Base-by-base conservation (phyloP, 2,329 filamentous ascomycete genomes). In the Clonostachys rhizophaga region DNA sequence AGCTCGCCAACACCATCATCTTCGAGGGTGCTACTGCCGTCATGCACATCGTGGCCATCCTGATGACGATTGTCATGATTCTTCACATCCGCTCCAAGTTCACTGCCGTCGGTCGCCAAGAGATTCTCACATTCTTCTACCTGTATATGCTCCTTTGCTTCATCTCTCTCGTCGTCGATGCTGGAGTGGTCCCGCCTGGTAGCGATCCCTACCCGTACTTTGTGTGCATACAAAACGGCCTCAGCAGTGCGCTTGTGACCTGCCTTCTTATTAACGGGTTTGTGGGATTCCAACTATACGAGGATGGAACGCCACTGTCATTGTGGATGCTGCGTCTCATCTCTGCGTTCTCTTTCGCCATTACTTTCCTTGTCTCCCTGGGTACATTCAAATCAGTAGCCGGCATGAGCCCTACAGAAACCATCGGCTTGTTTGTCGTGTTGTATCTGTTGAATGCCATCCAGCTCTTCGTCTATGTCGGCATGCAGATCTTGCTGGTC, bases 1-100 rank as follows among this genome's bases (percentile, higher is more conserved):
- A 96, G 69, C 70, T 97, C 55, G 94, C 91, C 56, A 99, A 99
- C 72, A 99, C 94, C 39, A 92, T 97, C 71, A 99, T 99, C 62
- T 99, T 99, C 66, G 85, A 97, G 70, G 89, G 86, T 62, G 94
- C 91, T 30, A 84, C 91, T 18, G 89, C 89, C 52, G 91, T 92
- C 62, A 89, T 94, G 71, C 94, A 99, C 68, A 97, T 99, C 55
- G 73, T 87, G 48, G 89, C 92, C 13, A 75, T 99, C 50, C 74
- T 84, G 57, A 96, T 99, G 92, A 95, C 91, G 5, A 87, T 92
- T 9, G 86, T 96, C 60, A 99, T 99, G 94, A 91, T 99, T 52
- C 77, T 99, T 54, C 94, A 99, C 67, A 89, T 99, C 52, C 83
- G 94, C 58, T 92, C 89, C 59, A 99, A 99, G 71, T 99, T 99